phyloP scores from a whole-genome alignment of 257 asterid genomes.

The Ophiorrhiza pumila region DNA sequence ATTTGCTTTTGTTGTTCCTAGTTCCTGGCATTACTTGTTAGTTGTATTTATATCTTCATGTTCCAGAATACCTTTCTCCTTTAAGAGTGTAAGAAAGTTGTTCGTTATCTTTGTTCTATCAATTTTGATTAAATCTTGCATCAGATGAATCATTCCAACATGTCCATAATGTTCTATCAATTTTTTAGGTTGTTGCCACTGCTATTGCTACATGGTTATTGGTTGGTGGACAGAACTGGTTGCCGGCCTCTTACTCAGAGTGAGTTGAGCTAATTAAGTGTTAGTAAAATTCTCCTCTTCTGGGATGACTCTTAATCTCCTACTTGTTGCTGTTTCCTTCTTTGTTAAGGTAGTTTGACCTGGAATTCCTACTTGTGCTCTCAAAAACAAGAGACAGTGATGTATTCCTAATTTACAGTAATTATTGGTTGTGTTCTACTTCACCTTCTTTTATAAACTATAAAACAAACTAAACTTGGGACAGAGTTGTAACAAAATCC shows the following conservation, averaged over 20 bases:
- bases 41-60: not conserved
- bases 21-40: not conserved
- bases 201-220: slow-evolving; percentile 82
- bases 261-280: slow-evolving; percentile 33
- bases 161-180: slow-evolving; percentile 5
- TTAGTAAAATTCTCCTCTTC: slow-evolving; percentile 50
- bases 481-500: too few relatives aligned
- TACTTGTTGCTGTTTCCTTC: slow-evolving; percentile 65
- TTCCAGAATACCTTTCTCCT: not conserved
- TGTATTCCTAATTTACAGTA: not conserved
- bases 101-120: not conserved
- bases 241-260: slow-evolving; percentile 75
- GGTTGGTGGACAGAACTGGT: slow-evolving; percentile 85
- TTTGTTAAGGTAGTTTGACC: slow-evolving; percentile 59
- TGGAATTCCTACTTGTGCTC: not conserved
- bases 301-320: slow-evolving; percentile 83
- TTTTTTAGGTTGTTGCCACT: slow-evolving; percentile 78
- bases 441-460: not conserved
- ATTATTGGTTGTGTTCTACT: not conserved
- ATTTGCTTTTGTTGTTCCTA: not conserved
- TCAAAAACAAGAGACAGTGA: not conserved
- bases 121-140: not conserved
- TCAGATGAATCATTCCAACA: not conserved
- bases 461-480: too few relatives aligned
- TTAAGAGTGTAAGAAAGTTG: not conserved